A percentile compares a stretch with the other conserved stretches of the same genome.
Evolutionary conservation across 177 flowering plant genomes (phyloP).

Genomic region (Vitis hybrid): DNA sequence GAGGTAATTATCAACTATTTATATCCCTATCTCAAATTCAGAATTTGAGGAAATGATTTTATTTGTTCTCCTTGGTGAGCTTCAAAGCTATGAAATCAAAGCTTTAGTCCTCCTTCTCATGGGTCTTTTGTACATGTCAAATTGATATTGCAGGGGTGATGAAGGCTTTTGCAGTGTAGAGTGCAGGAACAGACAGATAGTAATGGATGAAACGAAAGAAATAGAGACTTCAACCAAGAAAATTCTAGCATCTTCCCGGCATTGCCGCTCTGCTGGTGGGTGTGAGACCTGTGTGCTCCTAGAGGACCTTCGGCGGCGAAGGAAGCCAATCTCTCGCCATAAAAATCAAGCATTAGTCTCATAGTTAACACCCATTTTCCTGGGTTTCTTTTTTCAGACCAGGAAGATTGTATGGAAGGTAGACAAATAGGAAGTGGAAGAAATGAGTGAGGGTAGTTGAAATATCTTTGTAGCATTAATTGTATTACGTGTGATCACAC

Average conservation of each 20-base stretch:
- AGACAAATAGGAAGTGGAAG: too few species aligned
- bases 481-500: too few species aligned
- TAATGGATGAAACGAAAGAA: conserved; percentile 55
- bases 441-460: too few species aligned
- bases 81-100: too few species aligned
- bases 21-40: background rate
- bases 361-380: background rate
- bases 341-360: conserved; percentile 8
- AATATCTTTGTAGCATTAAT: too few species aligned
- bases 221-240: conserved; percentile 34
- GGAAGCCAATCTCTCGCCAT: background rate
- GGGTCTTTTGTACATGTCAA: background rate
- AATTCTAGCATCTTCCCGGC: conserved; percentile 18
- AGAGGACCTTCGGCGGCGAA: conserved; percentile 17
- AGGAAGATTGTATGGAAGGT: background rate
- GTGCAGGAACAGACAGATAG: conserved; percentile 57
- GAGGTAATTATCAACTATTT: conserved; percentile 39
- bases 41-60: background rate
- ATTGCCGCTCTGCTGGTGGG: conserved; percentile 4
- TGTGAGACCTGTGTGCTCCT: conserved; percentile 15
- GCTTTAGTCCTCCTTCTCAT: background rate
- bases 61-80: background rate
- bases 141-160: conserved; percentile 52
- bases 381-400: background rate
- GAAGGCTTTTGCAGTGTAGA: conserved; percentile 68